These are phyloP conservation scores for Trichoderma oligosporum DNA, from an alignment of 2,329 filamentous ascomycete genomes.

Conservation along the genomic window DNA sequence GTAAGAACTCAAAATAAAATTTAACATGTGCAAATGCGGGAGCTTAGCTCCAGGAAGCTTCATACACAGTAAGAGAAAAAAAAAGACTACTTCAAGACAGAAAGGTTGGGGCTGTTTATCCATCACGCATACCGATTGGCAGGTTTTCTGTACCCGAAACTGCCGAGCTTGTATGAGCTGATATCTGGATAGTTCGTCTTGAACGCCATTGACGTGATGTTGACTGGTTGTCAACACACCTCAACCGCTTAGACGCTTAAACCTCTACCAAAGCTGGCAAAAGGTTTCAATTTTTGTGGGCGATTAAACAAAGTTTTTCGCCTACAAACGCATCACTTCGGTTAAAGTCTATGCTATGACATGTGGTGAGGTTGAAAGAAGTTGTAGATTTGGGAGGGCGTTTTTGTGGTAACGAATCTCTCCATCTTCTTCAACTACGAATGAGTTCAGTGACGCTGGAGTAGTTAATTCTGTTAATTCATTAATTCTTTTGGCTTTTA, in stretches of 20 bases:
- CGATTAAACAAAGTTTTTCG: neutral
- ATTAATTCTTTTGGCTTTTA: no score
- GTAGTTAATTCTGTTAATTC: neutral
- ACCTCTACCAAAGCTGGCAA: neutral
- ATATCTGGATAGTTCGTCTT: neutral
- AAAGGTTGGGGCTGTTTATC: neutral
- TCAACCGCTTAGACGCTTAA: neutral
- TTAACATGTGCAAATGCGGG: neutral
- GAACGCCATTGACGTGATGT: constrained; percentile 17
- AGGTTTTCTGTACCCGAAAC: no score
- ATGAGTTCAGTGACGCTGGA: neutral
- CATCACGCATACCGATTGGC: no score
- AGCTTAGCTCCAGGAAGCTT: neutral
- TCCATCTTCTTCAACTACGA: neutral
- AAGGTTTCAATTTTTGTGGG: neutral
- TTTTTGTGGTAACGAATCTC: no score
- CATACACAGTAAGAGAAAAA: constrained; percentile 2
- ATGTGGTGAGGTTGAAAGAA: no score
- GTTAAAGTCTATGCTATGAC: no score
- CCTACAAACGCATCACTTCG: neutral
- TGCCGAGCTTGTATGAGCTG: constrained; percentile 3
- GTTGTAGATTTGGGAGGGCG: no score
- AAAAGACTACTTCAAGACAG: neutral
- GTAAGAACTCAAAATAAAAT: neutral
- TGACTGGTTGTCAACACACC: neutral